Conservation (phyloP, 208 protist species). For the Zelonia costaricensis region DNA sequence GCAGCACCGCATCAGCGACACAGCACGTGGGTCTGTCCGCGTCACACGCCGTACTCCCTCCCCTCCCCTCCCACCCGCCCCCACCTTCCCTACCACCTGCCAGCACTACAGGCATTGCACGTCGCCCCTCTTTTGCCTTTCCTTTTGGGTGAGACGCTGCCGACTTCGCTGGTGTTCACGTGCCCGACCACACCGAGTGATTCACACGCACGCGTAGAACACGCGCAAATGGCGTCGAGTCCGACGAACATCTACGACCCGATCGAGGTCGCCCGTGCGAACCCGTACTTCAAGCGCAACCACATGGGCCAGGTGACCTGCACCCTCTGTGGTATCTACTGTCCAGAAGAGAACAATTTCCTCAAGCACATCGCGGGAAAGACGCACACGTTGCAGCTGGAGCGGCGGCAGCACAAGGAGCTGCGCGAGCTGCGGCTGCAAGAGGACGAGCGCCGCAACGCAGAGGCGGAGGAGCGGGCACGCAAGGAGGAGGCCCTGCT, state of each 20-base stretch:
- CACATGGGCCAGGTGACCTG: conserved; percentile 84
- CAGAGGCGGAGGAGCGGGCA: conserved; percentile 40
- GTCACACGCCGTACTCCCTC: no score
- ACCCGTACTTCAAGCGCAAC: conserved; percentile 83
- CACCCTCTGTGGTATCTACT: conserved; percentile 78
- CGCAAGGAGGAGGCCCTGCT: conserved; percentile 45
- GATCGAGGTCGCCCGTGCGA: conserved; percentile 42
- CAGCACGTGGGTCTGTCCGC: no score
- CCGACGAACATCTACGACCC: conserved; percentile 58
- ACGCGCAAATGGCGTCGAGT: conserved; percentile 10
- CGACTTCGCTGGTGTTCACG: background rate
- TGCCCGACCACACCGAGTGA: background rate
- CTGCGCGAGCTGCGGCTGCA: conserved; percentile 51
- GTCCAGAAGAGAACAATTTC: conserved; percentile 82
- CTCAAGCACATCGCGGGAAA: conserved; percentile 79
- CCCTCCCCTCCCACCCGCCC: no score
- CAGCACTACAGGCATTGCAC: no score
- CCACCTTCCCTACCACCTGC: no score
- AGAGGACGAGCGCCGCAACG: conserved; percentile 61
- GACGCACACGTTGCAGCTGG: conserved; percentile 69
- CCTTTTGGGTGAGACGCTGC: no score
- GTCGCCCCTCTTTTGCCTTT: no score
- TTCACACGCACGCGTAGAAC: background rate
- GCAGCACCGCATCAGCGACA: no score
- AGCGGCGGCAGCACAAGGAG: conserved; percentile 60